Base-by-base conservation (phyloP, 768 basidiomycete species). In the Mrakia gelida region DNA sequence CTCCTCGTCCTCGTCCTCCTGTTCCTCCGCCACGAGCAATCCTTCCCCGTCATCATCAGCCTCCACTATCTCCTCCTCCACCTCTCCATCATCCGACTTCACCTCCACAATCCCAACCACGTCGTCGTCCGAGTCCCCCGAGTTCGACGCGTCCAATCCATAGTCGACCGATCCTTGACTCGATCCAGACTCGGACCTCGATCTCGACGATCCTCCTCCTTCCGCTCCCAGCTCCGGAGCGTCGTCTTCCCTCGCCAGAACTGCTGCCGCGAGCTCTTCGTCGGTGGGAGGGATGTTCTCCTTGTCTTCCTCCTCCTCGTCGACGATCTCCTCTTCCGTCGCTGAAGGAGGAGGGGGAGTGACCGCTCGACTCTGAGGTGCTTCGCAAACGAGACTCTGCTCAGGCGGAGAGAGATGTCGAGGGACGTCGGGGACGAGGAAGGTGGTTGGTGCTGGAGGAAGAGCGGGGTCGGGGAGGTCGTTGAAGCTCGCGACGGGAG, bases 41-140 rank as follows among this genome's bases (percentile, higher is more conserved):
- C 15, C 45, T 11, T n/a, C n/a, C n/a, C 32, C 28, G 16, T 15
- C 63, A 5, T 11, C 65, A 34, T 41, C 65, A 23, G 2, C 65
- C 10, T 68, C 65, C 11, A 68, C 21, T 7, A 8, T 32, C 23
- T 43, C 26, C 26, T 18, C 26, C 67, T 21, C 15, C 34, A 45
- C 67, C 34, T 65, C 11, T 9, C 26, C 34, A 41, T 70, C 38
- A 16, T 41, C 67, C 67, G 67, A 41, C 26, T 23, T 41, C 7
- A 38, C 45, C 75, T 75, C 45, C 30, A 75, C 30, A 41, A 67
- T 28, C 41, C 49, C 63, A 6, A 54, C 30, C 38, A 41, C 43
- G 16, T 75, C 75, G 63, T 75, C 75, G 65, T 75, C 75, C 30
- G 73, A 75, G 49, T 75, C 65, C 0, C 67, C 67, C 21, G 67